Conservation (phyloP, 2,329 filamentous ascomycete species). For the Colletotrichum sansevieriae region DNA sequence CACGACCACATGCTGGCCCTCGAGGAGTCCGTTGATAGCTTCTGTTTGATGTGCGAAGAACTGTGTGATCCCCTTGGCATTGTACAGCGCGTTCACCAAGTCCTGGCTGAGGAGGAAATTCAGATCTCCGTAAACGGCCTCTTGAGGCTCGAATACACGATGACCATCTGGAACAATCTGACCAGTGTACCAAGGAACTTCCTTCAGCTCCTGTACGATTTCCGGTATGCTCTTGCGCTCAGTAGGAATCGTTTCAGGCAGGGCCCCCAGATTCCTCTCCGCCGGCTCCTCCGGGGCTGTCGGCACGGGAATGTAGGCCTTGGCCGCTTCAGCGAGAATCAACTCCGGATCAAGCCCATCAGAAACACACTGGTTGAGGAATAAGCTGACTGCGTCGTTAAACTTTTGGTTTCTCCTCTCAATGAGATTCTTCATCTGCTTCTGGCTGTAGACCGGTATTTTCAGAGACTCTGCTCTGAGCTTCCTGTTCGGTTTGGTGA, state of each 20-base stretch:
- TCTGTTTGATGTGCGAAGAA: conserved; percentile 94
- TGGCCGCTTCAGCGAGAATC: conserved; percentile 69
- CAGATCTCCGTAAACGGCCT: conserved; percentile 84
- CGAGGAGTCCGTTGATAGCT: conserved; percentile 88
- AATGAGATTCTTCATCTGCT: conserved; percentile 90
- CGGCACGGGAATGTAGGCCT: conserved; percentile 73
- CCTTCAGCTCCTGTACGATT: conserved; percentile 87
- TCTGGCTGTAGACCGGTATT: conserved; percentile 93
- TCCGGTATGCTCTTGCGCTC: conserved; percentile 85
- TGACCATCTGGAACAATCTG: conserved; percentile 96
- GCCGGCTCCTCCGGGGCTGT: conserved; percentile 56
- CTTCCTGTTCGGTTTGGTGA: conserved; percentile 75
- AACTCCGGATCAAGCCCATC: conserved; percentile 76
- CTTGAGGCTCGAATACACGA: conserved; percentile 88
- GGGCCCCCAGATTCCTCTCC: conserved; percentile 53
- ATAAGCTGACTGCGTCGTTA: conserved; percentile 78
- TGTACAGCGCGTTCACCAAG: conserved; percentile 96
- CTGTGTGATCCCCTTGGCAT: conserved; percentile 85
- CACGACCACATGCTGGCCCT: conserved; percentile 89
- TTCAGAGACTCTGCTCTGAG: conserved; percentile 84
- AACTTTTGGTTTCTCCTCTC: conserved; percentile 92
- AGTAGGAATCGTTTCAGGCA: conserved; percentile 81
- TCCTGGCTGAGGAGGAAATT: conserved; percentile 89
- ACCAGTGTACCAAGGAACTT: conserved; percentile 86
- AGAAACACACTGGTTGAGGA: conserved; percentile 79